Evolutionary conservation across 495 filamentous ascomycete species (phyloP).

Genomic region (Chlorociboria aeruginascens): DNA sequence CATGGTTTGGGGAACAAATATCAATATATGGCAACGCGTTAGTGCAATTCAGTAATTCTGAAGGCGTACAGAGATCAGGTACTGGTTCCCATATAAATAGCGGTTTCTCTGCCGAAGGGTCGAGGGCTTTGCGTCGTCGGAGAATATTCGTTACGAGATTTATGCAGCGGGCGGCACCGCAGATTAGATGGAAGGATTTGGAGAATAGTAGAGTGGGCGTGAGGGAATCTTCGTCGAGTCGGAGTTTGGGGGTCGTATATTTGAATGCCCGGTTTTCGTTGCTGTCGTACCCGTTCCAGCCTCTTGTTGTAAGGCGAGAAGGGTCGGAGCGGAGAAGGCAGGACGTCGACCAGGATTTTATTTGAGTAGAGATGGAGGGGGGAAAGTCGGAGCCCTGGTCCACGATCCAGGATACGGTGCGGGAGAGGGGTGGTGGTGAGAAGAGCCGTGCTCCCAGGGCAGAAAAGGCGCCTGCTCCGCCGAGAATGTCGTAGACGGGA

Average conservation of each 20-base stretch:
- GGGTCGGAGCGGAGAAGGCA: conserved; percentile 54
- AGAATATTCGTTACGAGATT: conserved; percentile 55
- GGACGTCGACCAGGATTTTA: conserved; percentile 63
- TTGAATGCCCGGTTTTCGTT: conserved; percentile 54
- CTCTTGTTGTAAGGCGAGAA: conserved; percentile 67
- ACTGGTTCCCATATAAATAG: conserved; percentile 93
- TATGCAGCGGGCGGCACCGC: conserved; percentile 66
- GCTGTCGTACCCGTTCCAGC: conserved; percentile 74
- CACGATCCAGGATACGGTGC: conserved; percentile 73
- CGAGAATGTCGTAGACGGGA: conserved; percentile 58
- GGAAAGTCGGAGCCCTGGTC: conserved; percentile 87
- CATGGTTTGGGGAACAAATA: conserved; percentile 79
- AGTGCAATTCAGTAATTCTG: conserved; percentile 60
- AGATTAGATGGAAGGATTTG: conserved; percentile 78
- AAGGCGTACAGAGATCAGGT: conserved; percentile 71
- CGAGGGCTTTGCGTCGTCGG: conserved; percentile 20
- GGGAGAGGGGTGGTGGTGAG: conserved; percentile 44
- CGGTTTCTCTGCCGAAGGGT: conserved; percentile 30
- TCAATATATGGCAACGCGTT: conserved; percentile 64
- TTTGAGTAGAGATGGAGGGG: conserved; percentile 39
- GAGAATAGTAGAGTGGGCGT: conserved; percentile 46
- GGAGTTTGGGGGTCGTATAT: conserved; percentile 78
- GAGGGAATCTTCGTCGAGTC: conserved; percentile 52
- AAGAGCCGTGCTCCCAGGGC: conserved; percentile 83
- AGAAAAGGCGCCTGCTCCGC: conserved; percentile 78